Evolutionary conservation across 495 filamentous ascomycete species (phyloP).

Genomic region (Podospora pseudoanserina): DNA sequence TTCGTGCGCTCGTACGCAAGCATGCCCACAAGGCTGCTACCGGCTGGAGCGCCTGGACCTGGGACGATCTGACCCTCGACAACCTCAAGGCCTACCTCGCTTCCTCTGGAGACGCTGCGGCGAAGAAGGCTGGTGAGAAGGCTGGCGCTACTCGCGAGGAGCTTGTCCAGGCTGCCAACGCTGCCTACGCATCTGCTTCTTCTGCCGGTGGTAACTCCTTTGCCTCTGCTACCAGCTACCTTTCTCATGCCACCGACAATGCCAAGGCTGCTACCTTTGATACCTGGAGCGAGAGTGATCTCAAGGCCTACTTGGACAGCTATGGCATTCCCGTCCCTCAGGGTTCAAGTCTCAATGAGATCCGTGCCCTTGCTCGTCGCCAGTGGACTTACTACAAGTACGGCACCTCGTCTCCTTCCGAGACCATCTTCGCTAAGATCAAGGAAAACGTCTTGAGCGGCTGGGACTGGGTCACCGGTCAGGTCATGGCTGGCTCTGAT

Average conservation of each 20-base stretch:
- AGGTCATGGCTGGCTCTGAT: constrained; percentile 59
- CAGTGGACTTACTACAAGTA: constrained; percentile 75
- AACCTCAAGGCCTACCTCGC: constrained; percentile 71
- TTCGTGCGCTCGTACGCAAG: constrained; percentile 69
- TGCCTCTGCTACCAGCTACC: constrained; percentile 70
- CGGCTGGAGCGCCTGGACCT: constrained; percentile 75
- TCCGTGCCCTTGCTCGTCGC: constrained; percentile 64
- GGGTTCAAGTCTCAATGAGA: constrained; percentile 62
- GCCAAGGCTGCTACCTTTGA: constrained; percentile 72
- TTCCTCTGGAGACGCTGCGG: constrained; percentile 55
- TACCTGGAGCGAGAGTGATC: constrained; percentile 72
- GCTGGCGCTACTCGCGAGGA: constrained; percentile 67
- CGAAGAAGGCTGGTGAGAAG: constrained; percentile 63
- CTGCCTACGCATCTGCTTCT: constrained; percentile 67
- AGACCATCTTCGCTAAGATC: constrained; percentile 62
- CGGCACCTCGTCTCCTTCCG: constrained; percentile 63
- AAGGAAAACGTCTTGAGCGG: constrained; percentile 47
- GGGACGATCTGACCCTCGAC: constrained; percentile 76
- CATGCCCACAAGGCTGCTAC: constrained; percentile 68
- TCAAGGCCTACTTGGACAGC: constrained; percentile 77
- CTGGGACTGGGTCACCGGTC: constrained; percentile 58
- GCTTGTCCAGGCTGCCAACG: constrained; percentile 66
- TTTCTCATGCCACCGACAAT: constrained; percentile 62
- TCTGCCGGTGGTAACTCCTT: constrained; percentile 61
- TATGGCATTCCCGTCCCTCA: constrained; percentile 74